Conservation (phyloP, 805 yeast species). For the Dipodascus albidus region DNA sequence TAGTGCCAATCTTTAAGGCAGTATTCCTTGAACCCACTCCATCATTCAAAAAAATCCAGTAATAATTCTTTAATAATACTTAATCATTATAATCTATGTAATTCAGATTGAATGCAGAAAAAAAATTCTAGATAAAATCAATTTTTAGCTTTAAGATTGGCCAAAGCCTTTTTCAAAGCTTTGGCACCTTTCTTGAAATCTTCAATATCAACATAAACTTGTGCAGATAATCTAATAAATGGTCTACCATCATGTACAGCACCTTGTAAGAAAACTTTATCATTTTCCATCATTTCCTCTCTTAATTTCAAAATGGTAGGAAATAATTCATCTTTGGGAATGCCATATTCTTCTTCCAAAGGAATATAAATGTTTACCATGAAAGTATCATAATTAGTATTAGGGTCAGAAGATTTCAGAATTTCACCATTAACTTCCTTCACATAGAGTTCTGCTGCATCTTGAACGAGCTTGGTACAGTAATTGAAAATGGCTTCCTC, state of each 20-base stretch:
- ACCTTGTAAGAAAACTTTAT: conserved; percentile 40
- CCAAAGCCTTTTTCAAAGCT: conserved; percentile 26
- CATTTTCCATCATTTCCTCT: not conserved
- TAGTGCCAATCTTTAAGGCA: no score
- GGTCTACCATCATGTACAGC: conserved; percentile 30
- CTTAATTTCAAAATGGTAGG: conserved; percentile 15
- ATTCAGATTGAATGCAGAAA: no score
- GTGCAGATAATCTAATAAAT: conserved; percentile 46
- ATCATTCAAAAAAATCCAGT: no score
- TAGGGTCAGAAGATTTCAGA: conserved; percentile 28
- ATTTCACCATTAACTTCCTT: conserved; percentile 30
- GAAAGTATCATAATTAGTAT: conserved; percentile 25
- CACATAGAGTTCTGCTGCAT: conserved; percentile 33
- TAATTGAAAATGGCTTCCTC: conserved; percentile 40
- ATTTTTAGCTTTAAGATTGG: conserved; percentile 6
- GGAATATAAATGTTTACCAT: conserved; percentile 37
- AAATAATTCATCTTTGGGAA: conserved; percentile 11
- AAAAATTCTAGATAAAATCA: not conserved
- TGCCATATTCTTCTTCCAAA: conserved; percentile 15
- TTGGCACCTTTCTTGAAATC: conserved; percentile 42
- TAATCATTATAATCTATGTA: no score
- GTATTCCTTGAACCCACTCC: no score
- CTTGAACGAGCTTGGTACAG: conserved; percentile 33
- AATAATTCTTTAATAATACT: no score
- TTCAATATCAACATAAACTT: conserved; percentile 43